A percentile compares a stretch with the other conserved stretches of the same genome.
Evolutionary conservation across 177 flowering plant species (phyloP).

Genomic region (Vitis hybrid): DNA sequence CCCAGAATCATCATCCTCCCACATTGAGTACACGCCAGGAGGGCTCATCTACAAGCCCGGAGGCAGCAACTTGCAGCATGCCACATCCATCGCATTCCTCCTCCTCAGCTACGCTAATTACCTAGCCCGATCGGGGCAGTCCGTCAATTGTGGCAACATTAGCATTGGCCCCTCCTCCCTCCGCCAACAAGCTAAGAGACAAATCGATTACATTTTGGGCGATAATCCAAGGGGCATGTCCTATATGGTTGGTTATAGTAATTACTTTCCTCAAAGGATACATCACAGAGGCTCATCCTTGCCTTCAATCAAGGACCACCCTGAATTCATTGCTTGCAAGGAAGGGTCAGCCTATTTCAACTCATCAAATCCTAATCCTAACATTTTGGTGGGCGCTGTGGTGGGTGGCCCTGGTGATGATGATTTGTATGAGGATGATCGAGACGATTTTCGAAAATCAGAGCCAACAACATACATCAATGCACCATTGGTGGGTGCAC

Average conservation of each 20-base stretch:
- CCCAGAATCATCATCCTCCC: constrained; percentile 71
- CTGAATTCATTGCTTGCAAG: constrained; percentile 61
- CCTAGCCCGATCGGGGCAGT: constrained; percentile 48
- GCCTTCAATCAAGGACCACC: constrained; percentile 75
- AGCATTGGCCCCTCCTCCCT: constrained; percentile 51
- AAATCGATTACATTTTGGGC: constrained; percentile 76
- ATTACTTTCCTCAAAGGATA: constrained; percentile 63
- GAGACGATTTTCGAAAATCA: constrained; percentile 70
- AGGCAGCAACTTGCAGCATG: constrained; percentile 93
- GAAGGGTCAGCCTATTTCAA: constrained; percentile 77
- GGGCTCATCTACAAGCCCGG: constrained; percentile 92
- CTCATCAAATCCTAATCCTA: constrained; percentile 72
- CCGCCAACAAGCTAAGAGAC: constrained; percentile 59
- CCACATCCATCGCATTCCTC: constrained; percentile 82
- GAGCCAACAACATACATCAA: constrained; percentile 95
- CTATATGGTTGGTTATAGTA: constrained; percentile 86
- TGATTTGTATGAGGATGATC: constrained; percentile 66
- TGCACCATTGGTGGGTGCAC: constrained; percentile 85
- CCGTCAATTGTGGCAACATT: constrained; percentile 67
- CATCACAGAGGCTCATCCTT: constrained; percentile 93
- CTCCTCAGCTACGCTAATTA: constrained; percentile 76
- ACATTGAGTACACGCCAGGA: constrained; percentile 80
- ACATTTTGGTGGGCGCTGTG: constrained; percentile 67
- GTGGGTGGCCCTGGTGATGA: constrained; percentile 92
- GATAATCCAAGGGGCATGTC: constrained; percentile 79